Percentiles rank a stretch among this genome's conserved stretches.
phyloP scores from a whole-genome alignment of 2,329 filamentous ascomycete species.

The Hypomyces perniciosus region DNA sequence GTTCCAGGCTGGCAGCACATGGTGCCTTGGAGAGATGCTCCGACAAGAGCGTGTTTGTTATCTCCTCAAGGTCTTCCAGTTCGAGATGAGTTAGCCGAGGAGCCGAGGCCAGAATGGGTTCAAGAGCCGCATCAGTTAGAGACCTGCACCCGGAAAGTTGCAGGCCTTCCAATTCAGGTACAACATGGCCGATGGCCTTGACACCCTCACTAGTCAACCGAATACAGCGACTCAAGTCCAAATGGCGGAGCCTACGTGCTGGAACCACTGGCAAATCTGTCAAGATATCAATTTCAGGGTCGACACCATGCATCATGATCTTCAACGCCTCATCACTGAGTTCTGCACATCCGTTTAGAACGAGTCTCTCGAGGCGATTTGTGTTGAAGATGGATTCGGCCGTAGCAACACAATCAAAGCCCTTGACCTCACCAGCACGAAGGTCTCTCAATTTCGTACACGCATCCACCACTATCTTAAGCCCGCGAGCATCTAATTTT shows the following conservation, averaged over 20 bases:
- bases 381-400: constrained; percentile 69
- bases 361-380: constrained; percentile 76
- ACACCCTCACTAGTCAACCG: constrained; percentile 68
- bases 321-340: constrained; percentile 69
- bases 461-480: constrained; percentile 64
- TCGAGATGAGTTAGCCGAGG: constrained; percentile 80
- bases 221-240: constrained; percentile 77
- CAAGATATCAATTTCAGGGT: constrained; percentile 75
- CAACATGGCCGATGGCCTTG: constrained; percentile 63
- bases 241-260: constrained; percentile 69
- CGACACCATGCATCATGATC: constrained; percentile 66
- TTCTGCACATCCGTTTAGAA: constrained; percentile 73
- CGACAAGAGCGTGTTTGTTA: constrained; percentile 69
- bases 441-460: constrained; percentile 74
- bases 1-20: constrained; percentile 64
- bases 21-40: constrained; percentile 70
- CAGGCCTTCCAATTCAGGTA: constrained; percentile 75
- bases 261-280: constrained; percentile 71
- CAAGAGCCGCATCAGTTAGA: constrained; percentile 67
- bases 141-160: constrained; percentile 73
- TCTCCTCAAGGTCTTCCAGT: constrained; percentile 72
- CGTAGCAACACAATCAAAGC: constrained; percentile 69
- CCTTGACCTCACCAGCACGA: constrained; percentile 72
- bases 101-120: constrained; percentile 65
- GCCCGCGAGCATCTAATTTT: constrained; percentile 70